Evolutionary conservation across 2,329 filamentous ascomycete species (phyloP), one percentile per base, ranked within the genome.

Genomic region (Colletotrichum sp.): DNA sequence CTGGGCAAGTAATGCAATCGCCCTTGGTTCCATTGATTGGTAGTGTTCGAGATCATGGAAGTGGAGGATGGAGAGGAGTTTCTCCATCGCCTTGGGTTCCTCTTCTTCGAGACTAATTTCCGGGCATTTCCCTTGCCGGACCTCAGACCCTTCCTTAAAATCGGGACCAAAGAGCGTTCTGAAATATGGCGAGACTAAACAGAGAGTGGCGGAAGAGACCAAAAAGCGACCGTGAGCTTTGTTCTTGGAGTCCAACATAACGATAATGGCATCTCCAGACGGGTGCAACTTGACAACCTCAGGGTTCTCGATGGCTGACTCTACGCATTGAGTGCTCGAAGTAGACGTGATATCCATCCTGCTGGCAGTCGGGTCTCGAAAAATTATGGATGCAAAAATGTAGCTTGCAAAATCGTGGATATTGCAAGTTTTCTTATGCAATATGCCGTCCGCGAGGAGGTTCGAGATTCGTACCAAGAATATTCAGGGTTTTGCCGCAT

Each of bases 251-350:
- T n/a, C 28, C n/a, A 32, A 1, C 6, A 62, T 5, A 4, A 62
- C 59, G 13, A 62, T 12, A 3, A 32, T 3, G 4, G 30, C 30
- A 15, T 62, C 59, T 36, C 30, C 59, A 28, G 57, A 28, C 24
- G 57, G 57, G 9, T 60, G 24, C 24, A 60, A 7, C 15, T 60
- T 28, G 16, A 60, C 16, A 12, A 16, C 21, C 9, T 32, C 16
- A 3, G 28, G 21, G 0, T 32, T 15, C 1, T 49, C 44, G 0
- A 2, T 49, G 3, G 0, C 0, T 13, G 10, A 13, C 1, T 12
- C 44, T 6, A 21, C 1, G n/a, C 10, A 49, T 49, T 49, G 44
- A 13, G 44, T 49, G 1, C 44, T 13, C 0, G 10, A 49, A 49
- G 44, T 21, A 4, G 3, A n/a, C n/a, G n/a, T 49, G 6, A 13